Conservation (phyloP, 2,329 filamentous ascomycete genomes). For the Calonectria pseudoturangicola region DNA sequence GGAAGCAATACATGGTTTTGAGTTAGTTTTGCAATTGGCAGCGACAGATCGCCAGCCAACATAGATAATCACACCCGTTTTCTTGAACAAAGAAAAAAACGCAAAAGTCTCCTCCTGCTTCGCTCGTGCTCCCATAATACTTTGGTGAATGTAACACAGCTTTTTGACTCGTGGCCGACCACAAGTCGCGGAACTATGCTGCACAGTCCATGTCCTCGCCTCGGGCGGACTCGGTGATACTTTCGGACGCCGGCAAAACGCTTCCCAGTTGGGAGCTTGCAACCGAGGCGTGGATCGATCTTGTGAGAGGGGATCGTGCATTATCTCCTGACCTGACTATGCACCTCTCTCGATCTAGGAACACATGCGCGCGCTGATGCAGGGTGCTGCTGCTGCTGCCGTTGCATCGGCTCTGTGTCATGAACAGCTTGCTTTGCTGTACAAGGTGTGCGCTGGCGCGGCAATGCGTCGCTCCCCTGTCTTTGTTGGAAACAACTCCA, state of each 20-base stretch:
- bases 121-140: not conserved
- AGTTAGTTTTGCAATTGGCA: conserved; percentile 29
- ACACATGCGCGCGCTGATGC: not conserved
- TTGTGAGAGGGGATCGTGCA: not conserved
- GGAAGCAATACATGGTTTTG: conserved; percentile 13
- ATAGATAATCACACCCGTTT: conserved; percentile 30
- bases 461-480: too few relatives aligned
- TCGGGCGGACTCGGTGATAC: conserved; percentile 22
- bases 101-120: not conserved
- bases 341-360: not conserved
- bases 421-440: not conserved
- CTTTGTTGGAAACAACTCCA: too few relatives aligned
- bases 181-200: too few relatives aligned
- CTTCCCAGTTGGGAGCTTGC: not conserved
- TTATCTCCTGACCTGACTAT: not conserved
- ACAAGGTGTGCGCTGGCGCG: not conserved
- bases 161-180: too few relatives aligned
- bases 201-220: not conserved
- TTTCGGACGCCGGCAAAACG: not conserved
- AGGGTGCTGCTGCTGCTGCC: not conserved
- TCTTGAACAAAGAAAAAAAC: not conserved
- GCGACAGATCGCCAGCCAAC: conserved; percentile 16
- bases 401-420: not conserved
- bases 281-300: conserved; percentile 12
- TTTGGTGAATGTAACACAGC: conserved; percentile 4